Evolutionary conservation across 345 rosid genomes (phyloP).

Genomic region (Eucalyptus marginata): DNA sequence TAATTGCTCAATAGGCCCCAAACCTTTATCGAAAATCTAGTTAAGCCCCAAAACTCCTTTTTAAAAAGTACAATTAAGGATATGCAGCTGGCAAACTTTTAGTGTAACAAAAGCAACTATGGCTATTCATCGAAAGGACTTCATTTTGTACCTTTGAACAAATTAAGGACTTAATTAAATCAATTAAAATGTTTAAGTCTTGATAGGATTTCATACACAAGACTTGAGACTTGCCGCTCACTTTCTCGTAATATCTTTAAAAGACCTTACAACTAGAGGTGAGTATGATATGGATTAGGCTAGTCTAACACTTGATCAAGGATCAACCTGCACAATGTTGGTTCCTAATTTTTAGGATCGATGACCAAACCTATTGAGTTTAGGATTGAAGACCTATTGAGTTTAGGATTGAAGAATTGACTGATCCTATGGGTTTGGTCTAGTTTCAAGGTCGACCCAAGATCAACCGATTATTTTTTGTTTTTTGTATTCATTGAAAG

Average conservation of each 20-base stretch:
- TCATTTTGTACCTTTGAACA: not conserved
- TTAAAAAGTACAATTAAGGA: not conserved
- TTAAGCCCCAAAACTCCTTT: not conserved
- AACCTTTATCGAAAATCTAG: not conserved
- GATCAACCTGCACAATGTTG: no score
- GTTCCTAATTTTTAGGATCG: no score
- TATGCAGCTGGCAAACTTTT: not conserved
- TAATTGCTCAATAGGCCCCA: not conserved
- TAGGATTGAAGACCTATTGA: no score
- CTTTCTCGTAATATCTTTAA: not conserved
- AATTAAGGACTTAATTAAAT: not conserved
- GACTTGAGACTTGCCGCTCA: not conserved
- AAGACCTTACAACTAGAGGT: not conserved
- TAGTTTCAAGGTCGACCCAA: no score
- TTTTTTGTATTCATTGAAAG: no score
- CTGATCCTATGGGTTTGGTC: no score
- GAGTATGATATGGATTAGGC: rapidly evolving
- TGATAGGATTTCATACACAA: not conserved
- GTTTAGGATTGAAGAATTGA: no score
- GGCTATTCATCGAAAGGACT: not conserved
- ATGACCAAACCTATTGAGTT: no score
- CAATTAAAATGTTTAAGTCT: not conserved
- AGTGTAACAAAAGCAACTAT: not conserved
- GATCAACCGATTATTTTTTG: no score
- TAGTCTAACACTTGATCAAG: no score